These are phyloP conservation scores for Fusarium dlaminii DNA, from an alignment of 2,329 filamentous ascomycete species.

Conservation along the genomic window DNA sequence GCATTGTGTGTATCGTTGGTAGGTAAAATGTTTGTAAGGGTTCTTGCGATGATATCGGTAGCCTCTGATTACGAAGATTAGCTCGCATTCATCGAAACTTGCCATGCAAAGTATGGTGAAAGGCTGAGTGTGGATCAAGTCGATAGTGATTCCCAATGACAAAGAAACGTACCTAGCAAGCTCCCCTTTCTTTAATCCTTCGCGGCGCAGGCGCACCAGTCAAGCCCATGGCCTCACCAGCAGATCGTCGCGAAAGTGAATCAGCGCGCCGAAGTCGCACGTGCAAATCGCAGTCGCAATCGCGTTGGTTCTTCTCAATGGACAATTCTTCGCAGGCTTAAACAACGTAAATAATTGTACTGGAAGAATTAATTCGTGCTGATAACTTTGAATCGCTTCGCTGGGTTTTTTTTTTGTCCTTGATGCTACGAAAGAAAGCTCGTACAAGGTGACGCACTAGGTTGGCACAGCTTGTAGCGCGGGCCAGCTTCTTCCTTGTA, in stretches of 20 bases:
- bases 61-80: conserved; percentile 21
- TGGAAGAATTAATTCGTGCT: background rate
- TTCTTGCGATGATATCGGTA: conserved; percentile 7
- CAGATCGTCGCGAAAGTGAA: conserved; percentile 21
- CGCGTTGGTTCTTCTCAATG: conserved; percentile 22
- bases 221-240: conserved; percentile 50
- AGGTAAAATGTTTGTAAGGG: background rate
- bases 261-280: conserved; percentile 19
- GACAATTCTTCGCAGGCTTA: background rate
- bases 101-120: background rate
- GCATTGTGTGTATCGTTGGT: conserved; percentile 43
- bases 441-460: conserved; percentile 42
- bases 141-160: background rate
- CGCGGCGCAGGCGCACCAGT: conserved; percentile 39
- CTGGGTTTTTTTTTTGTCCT: conserved; percentile 1
- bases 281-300: conserved; percentile 20
- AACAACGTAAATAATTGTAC: background rate
- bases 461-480: conserved; percentile 25
- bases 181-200: conserved; percentile 46
- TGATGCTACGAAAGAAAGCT: conserved; percentile 25
- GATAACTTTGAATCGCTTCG: background rate
- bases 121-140: conserved; percentile 1
- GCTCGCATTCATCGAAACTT: conserved; percentile 2
- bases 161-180: conserved; percentile 40
- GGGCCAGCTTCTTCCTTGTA: conserved; percentile 33